phyloP scores from a whole-genome alignment of 768 basidiomycete genomes.

The Inosperma sp. region DNA sequence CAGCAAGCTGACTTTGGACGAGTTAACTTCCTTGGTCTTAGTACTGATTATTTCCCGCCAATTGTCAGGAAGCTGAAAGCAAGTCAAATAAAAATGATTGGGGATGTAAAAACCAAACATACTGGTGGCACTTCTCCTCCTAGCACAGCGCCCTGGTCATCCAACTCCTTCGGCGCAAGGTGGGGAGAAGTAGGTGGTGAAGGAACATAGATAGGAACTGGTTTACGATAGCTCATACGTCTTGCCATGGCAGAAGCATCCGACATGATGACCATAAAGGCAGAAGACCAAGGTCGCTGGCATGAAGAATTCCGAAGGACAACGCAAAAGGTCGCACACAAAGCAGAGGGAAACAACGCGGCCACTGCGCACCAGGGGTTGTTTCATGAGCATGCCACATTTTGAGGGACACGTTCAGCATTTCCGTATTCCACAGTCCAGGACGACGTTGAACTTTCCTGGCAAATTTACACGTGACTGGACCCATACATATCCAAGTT shows the following conservation, averaged over 20 bases:
- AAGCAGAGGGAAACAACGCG: too few relatives aligned
- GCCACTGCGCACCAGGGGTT: too few relatives aligned
- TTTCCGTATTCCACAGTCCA: too few relatives aligned
- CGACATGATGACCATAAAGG: not conserved
- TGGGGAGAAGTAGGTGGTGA: slow-evolving; percentile 51
- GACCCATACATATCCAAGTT: not conserved
- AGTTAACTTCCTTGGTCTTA: slow-evolving; percentile 6
- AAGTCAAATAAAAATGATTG: not conserved
- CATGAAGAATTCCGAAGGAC: too few relatives aligned
- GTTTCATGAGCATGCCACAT: too few relatives aligned
- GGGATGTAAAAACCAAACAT: slow-evolving; percentile 1
- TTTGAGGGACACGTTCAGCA: too few relatives aligned
- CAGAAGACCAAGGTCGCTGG: not conserved
- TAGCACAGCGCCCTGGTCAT: not conserved
- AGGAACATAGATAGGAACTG: slow-evolving; percentile 62
- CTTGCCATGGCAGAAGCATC: slow-evolving; percentile 23
- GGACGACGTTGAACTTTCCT: too few relatives aligned
- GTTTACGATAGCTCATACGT: slow-evolving; percentile 65
- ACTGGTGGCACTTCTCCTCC: slow-evolving; percentile 11
- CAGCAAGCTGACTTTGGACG: slow-evolving; percentile 4
- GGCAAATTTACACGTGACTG: not conserved
- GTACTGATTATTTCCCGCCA: slow-evolving; percentile 30
- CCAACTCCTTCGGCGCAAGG: not conserved
- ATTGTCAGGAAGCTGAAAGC: slow-evolving; percentile 30
- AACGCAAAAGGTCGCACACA: too few relatives aligned